These are phyloP conservation scores for Hypoxylon lienhwacheense DNA, from an alignment of 495 filamentous ascomycete species.

Conservation along the genomic window DNA sequence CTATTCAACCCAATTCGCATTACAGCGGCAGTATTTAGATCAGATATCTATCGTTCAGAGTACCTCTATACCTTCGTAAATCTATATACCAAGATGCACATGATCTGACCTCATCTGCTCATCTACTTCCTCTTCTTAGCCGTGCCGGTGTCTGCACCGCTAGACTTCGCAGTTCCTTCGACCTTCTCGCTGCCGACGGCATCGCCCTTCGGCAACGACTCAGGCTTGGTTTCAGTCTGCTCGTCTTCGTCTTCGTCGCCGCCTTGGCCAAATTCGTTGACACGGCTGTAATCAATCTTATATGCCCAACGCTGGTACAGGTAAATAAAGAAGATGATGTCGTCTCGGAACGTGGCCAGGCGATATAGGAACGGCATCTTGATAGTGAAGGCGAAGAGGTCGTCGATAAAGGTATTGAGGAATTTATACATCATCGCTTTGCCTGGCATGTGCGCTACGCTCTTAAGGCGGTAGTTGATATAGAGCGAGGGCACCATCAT, in stretches of 20 bases:
- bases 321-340: conserved; percentile 98
- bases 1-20: no score
- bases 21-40: no score
- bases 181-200: conserved; percentile 26
- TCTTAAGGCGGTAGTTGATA: conserved; percentile 98
- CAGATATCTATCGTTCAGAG: no score
- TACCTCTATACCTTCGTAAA: conserved; percentile 1
- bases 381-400: conserved; percentile 94
- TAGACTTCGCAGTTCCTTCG: conserved; percentile 40
- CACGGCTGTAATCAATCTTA: conserved; percentile 84
- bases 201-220: conserved; percentile 29
- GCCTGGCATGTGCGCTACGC: conserved; percentile 94
- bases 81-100: conserved; percentile 6
- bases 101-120: neutral
- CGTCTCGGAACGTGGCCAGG: conserved; percentile 90
- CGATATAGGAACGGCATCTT: conserved; percentile 97
- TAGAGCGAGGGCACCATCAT: conserved; percentile 99
- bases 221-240: conserved; percentile 30
- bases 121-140: conserved; percentile 55
- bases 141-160: conserved; percentile 46
- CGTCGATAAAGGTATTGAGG: conserved; percentile 70
- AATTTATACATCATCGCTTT: conserved; percentile 98
- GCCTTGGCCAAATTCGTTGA: conserved; percentile 98
- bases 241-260: conserved; percentile 73
- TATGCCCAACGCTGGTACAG: conserved; percentile 95